A percentile compares a stretch with the other conserved stretches of the same genome.
Conservation (phyloP, 2,329 filamentous ascomycete species). For the Fusarium humuli region DNA sequence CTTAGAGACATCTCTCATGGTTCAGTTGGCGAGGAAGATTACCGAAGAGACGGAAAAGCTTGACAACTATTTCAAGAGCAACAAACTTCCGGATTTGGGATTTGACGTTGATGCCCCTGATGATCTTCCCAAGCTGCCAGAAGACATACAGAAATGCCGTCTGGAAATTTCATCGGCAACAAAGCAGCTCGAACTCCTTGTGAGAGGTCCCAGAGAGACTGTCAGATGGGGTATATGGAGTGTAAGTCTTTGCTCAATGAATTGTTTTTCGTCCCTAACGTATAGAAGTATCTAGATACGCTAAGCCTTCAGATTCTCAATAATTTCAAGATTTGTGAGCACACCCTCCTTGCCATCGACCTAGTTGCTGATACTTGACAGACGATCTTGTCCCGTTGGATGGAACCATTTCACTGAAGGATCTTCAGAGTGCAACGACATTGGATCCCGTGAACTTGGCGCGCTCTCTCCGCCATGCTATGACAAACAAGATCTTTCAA, state of each 20-base stretch:
- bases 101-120: slow-evolving; percentile 59
- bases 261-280: slow-evolving; percentile 21
- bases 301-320: slow-evolving; percentile 64
- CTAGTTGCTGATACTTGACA: slow-evolving; percentile 39
- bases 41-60: slow-evolving; percentile 61
- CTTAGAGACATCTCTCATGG: slow-evolving; percentile 54
- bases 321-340: slow-evolving; percentile 61
- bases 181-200: slow-evolving; percentile 60
- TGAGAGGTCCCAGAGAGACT: slow-evolving; percentile 63
- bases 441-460: slow-evolving; percentile 63
- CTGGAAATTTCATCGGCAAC: slow-evolving; percentile 62
- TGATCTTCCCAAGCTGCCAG: slow-evolving; percentile 61
- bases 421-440: slow-evolving; percentile 59
- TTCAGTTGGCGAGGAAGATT: slow-evolving; percentile 61
- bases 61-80: slow-evolving; percentile 59
- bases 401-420: slow-evolving; percentile 57
- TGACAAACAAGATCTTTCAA: slow-evolving; percentile 67
- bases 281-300: slow-evolving; percentile 60
- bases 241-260: slow-evolving; percentile 51
- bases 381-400: slow-evolving; percentile 64
- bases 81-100: slow-evolving; percentile 55
- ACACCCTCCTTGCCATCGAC: background rate
- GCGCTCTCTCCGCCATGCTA: slow-evolving; percentile 65
- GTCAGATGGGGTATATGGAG: slow-evolving; percentile 65
- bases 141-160: slow-evolving; percentile 59